phyloP scores from a whole-genome alignment of 805 yeast species.

The Candida caryicola region DNA sequence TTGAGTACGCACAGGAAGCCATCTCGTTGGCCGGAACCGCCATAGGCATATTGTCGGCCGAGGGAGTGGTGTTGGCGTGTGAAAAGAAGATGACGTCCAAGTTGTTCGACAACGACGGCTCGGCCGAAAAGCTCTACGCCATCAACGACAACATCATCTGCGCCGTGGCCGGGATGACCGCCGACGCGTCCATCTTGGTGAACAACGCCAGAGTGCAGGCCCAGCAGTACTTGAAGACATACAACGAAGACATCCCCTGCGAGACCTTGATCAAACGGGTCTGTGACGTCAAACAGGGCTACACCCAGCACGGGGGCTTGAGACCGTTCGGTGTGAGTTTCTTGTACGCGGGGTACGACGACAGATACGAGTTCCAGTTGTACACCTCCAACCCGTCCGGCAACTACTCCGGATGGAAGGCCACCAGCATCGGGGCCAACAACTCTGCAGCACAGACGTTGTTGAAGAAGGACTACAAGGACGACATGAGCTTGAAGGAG shows the following conservation, averaged over 20 bases:
- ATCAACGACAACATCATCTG: constrained; percentile 80
- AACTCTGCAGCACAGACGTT: constrained; percentile 94
- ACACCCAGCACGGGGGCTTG: constrained; percentile 97
- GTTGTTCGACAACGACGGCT: constrained; percentile 87
- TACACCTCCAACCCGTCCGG: constrained; percentile 97
- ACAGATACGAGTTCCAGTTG: constrained; percentile 82
- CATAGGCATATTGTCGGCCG: constrained; percentile 69
- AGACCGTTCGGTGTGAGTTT: constrained; percentile 98
- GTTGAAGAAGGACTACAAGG: constrained; percentile 91
- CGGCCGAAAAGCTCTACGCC: constrained; percentile 88
- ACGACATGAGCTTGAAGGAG: constrained; percentile 65
- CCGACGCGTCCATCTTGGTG: constrained; percentile 91
- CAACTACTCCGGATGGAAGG: constrained; percentile 97
- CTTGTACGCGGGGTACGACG: constrained; percentile 94
- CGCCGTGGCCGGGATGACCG: constrained; percentile 97
- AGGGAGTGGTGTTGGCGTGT: constrained; percentile 94
- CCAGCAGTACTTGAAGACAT: constrained; percentile 79
- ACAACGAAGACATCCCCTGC: constrained; percentile 91
- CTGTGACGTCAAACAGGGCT: constrained; percentile 94
- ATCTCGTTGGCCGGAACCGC: constrained; percentile 83
- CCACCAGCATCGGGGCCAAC: constrained; percentile 95
- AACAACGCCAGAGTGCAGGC: constrained; percentile 83
- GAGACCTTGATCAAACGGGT: constrained; percentile 83
- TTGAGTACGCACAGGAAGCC: constrained; percentile 94
- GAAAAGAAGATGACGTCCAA: constrained; percentile 94